These are phyloP conservation scores for Harringtonia aguacate DNA, from an alignment of 2,329 filamentous ascomycete genomes.

Conservation along the genomic window DNA sequence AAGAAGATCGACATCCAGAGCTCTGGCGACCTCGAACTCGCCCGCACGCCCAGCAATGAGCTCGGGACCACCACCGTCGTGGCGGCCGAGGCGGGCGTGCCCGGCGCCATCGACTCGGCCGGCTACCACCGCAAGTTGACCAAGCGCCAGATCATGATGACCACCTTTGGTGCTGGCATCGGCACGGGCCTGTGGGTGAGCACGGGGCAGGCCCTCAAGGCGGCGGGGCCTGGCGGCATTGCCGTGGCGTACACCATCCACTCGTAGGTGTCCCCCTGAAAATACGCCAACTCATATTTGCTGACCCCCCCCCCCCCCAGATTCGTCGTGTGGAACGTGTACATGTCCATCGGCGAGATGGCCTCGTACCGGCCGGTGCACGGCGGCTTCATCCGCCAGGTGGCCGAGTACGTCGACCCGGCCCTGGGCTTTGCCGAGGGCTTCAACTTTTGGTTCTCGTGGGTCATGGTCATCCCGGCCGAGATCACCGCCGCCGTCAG, in stretches of 20 bases:
- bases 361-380: conserved; percentile 48
- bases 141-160: conserved; percentile 6
- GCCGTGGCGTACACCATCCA: conserved; percentile 28
- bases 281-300: too few species aligned
- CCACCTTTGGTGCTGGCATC: conserved; percentile 21
- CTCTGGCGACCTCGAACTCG: background rate
- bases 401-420: conserved; percentile 32
- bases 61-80: background rate
- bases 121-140: background rate
- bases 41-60: background rate
- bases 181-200: conserved; percentile 36
- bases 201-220: conserved; percentile 26
- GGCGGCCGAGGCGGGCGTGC: background rate
- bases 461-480: conserved; percentile 25
- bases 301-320: conserved; percentile 13
- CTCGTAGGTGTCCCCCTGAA: conserved; percentile 24
- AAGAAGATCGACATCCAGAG: too few species aligned
- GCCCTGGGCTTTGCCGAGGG: conserved; percentile 34
- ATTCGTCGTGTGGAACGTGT: conserved; percentile 26
- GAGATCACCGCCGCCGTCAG: conserved; percentile 5
- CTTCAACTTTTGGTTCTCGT: conserved; percentile 39
- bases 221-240: conserved; percentile 2
- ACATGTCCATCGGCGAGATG: conserved; percentile 32
- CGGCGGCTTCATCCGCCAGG: conserved; percentile 36
- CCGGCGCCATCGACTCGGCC: conserved; percentile 1